phyloP scores from a whole-genome alignment of 345 rosid species.

The Mangifera indica region DNA sequence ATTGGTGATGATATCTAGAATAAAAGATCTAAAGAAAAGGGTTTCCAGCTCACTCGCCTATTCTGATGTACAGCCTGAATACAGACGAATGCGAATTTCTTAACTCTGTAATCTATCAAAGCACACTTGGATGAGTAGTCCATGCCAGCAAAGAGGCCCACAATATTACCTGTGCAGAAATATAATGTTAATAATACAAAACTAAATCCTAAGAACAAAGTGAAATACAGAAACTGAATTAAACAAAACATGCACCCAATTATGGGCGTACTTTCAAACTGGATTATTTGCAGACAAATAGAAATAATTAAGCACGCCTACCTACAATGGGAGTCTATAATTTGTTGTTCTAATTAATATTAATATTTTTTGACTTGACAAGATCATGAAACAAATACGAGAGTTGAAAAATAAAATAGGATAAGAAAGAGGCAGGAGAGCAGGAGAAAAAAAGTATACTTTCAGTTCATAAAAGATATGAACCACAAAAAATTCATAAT shows the following conservation, averaged over 20 bases:
- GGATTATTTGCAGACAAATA: background rate
- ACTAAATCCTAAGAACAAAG: conserved; percentile 18
- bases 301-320: background rate
- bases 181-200: conserved; percentile 17
- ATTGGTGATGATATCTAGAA: background rate
- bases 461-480: background rate
- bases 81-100: conserved; percentile 64
- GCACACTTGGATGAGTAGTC: conserved; percentile 46
- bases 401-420: background rate
- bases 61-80: conserved; percentile 75
- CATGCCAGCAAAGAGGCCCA: conserved; percentile 62
- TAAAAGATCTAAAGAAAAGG: background rate
- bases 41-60: conserved; percentile 46
- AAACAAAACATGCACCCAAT: conserved; percentile 1
- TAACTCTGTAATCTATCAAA: conserved; percentile 80
- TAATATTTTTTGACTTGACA: too few relatives aligned
- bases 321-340: too few relatives aligned
- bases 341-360: too few relatives aligned
- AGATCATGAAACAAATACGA: too few relatives aligned
- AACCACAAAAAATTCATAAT: background rate
- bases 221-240: background rate
- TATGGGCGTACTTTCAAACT: background rate
- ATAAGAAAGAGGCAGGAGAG: background rate
- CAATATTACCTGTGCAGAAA: conserved; percentile 61
- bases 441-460: background rate